A percentile compares a stretch with the other conserved stretches of the same genome.
These are phyloP conservation scores for Nepenthes gracilis DNA, from an alignment of 148 eudicot species.

Conservation along the genomic window DNA sequence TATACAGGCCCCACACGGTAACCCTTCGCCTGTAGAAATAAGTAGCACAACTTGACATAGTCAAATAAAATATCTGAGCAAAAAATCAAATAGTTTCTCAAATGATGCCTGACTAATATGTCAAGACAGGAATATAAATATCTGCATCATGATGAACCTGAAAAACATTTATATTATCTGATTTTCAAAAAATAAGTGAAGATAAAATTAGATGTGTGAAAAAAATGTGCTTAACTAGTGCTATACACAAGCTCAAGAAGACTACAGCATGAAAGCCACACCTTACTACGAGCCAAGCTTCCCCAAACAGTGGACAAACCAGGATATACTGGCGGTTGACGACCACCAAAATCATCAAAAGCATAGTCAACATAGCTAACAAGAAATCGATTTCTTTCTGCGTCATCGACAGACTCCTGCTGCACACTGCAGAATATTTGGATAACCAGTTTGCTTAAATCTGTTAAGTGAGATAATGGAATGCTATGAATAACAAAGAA, in stretches of 20 bases:
- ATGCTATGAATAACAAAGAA: neutral
- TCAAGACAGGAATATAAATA: too few relatives aligned
- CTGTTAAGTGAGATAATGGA: neutral
- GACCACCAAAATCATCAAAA: slow-evolving; percentile 98
- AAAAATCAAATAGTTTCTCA: too few relatives aligned
- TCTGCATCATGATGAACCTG: too few relatives aligned
- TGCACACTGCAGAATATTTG: slow-evolving; percentile 55
- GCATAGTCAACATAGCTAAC: slow-evolving; percentile 59
- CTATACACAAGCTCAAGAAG: neutral
- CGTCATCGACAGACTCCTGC: slow-evolving; percentile 98
- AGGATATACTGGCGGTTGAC: slow-evolving; percentile 93
- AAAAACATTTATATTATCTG: too few relatives aligned
- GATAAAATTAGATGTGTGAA: neutral
- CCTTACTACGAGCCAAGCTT: slow-evolving; percentile 99
- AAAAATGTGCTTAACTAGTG: neutral
- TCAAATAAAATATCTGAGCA: too few relatives aligned
- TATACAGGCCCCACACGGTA: slow-evolving; percentile 97
- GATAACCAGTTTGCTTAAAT: neutral
- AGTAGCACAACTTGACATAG: neutral
- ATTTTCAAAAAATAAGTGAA: too few relatives aligned
- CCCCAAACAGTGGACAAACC: slow-evolving; percentile 99
- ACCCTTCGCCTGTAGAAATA: slow-evolving; percentile 79
- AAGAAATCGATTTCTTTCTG: slow-evolving; percentile 18
- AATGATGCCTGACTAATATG: too few relatives aligned
- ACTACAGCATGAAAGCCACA: slow-evolving; percentile 14